These are phyloP conservation scores for Sarocladiaceae sp. DNA, from an alignment of 2,329 filamentous ascomycete species.

Conservation along the genomic window DNA sequence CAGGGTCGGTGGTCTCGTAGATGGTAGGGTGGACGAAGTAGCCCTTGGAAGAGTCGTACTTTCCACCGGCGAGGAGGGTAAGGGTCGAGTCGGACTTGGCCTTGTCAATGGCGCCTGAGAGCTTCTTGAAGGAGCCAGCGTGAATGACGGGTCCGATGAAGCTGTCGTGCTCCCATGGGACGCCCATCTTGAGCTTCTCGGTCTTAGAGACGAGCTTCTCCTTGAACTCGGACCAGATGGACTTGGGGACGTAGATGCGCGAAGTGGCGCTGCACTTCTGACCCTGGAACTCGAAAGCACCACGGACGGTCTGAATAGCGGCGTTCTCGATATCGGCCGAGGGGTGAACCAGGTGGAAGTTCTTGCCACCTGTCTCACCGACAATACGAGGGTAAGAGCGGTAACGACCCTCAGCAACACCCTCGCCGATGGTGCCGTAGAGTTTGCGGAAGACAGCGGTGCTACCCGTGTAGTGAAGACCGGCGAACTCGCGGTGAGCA, in stretches of 20 bases:
- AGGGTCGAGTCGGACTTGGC: constrained; percentile 72
- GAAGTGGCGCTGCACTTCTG: constrained; percentile 89
- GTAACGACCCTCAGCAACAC: constrained; percentile 77
- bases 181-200: constrained; percentile 63
- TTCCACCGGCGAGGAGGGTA: constrained; percentile 67
- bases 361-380: constrained; percentile 88
- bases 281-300: constrained; percentile 85
- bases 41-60: constrained; percentile 69
- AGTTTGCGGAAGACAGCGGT: constrained; percentile 85
- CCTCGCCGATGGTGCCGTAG: constrained; percentile 78
- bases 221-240: constrained; percentile 67
- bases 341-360: constrained; percentile 79
- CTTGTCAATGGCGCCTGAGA: constrained; percentile 68
- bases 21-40: constrained; percentile 82
- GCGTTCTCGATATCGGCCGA: constrained; percentile 75
- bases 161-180: constrained; percentile 62
- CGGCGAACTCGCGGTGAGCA: constrained; percentile 72
- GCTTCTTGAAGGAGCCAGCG: constrained; percentile 72
- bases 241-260: constrained; percentile 70
- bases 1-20: constrained; percentile 66
- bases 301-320: constrained; percentile 74
- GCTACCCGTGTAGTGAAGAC: constrained; percentile 92
- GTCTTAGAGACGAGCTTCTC: constrained; percentile 61
- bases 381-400: constrained; percentile 81
- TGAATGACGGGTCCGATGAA: constrained; percentile 89